Evolutionary conservation across 2,329 filamentous ascomycete species (phyloP), one percentile per base, ranked within the genome.

Genomic region (Sclerotinia trifoliorum): DNA sequence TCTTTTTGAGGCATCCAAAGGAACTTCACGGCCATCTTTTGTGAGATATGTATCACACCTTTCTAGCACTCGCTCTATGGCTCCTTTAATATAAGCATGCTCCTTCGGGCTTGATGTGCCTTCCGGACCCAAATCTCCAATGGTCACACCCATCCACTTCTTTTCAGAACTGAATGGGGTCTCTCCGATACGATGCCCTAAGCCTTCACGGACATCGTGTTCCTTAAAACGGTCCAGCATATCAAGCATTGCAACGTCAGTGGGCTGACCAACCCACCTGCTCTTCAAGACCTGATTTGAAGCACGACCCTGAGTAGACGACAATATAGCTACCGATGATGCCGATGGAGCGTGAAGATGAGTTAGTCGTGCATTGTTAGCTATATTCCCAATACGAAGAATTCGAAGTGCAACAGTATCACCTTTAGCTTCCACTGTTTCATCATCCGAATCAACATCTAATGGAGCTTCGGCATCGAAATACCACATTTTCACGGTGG

Each of bases 71-170:
- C 90, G 90, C 79, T 99, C 95, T 52, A 98, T 84, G 46, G 95
- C 92, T 44, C 95, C 96, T 78, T 99, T 99, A 81, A 98, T 92
- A 78, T 98, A 99, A 0, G 93, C 94, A 72, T 93, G 89, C 75
- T 96, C 92, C 70, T 88, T 88, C 8, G 71, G 67, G 56, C 68
- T 79, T 76, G 71, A 75, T 42, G 66, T 76, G 21, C 71, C 77
- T 54, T 77, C 76, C 8, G 72, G 70, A 26, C 68, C 71, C 39
- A 70, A 70, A 70, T 79, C 80, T 42, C 88, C 88, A 73, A 97
- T 91, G 2, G 93, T 90, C 39, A 97, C 94, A 46, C 96, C 96
- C 96, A 99, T 99, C 94, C 94, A 99, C 80, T 99, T 99, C 68
- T 94, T 87, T 77, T 97, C 93, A 0, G 95, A 99, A 78, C 94